phyloP scores from a whole-genome alignment of 345 rosid genomes.

The Eucalyptus regnans region DNA sequence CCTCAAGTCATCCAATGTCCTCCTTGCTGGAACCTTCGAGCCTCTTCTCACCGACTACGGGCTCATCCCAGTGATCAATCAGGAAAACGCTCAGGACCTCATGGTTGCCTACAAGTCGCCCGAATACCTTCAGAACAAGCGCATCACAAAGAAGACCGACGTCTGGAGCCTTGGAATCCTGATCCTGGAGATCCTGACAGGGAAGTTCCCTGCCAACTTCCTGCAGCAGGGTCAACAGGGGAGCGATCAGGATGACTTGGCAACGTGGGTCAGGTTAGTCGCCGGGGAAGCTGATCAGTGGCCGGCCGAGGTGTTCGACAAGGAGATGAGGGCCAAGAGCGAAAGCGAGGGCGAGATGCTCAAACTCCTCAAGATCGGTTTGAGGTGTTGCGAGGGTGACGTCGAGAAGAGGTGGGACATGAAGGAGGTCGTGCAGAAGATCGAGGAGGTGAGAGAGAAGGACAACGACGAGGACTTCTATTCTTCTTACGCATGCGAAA shows the following conservation, averaged over 20 bases:
- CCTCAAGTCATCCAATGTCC: conserved; percentile 80
- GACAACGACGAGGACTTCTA: conserved; percentile 36
- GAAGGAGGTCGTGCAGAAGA: conserved; percentile 48
- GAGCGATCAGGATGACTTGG: conserved; percentile 15
- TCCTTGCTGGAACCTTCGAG: conserved; percentile 33
- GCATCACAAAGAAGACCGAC: conserved; percentile 84
- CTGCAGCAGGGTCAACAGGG: conserved; percentile 20
- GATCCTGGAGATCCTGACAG: conserved; percentile 68
- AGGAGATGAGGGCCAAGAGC: conserved; percentile 28
- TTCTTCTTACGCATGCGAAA: conserved; percentile 42
- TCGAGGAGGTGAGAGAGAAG: conserved; percentile 46
- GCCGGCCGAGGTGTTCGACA: conserved; percentile 31
- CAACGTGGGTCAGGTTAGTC: conserved; percentile 35
- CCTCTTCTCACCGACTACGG: conserved; percentile 70
- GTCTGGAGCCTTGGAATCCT: conserved; percentile 74
- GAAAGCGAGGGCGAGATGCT: conserved; percentile 29
- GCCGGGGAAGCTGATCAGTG: neutral
- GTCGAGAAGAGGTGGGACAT: conserved; percentile 72
- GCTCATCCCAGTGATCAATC: conserved; percentile 65
- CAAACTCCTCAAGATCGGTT: conserved; percentile 50
- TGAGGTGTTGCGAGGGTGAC: conserved; percentile 56
- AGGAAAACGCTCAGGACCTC: conserved; percentile 58
- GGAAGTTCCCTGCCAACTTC: conserved; percentile 47
- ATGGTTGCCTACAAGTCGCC: conserved; percentile 94
- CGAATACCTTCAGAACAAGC: conserved; percentile 41